These are phyloP conservation scores for Thalassiosira mediterranea DNA, from an alignment of 352 stramenopile species.

Conservation along the genomic window DNA sequence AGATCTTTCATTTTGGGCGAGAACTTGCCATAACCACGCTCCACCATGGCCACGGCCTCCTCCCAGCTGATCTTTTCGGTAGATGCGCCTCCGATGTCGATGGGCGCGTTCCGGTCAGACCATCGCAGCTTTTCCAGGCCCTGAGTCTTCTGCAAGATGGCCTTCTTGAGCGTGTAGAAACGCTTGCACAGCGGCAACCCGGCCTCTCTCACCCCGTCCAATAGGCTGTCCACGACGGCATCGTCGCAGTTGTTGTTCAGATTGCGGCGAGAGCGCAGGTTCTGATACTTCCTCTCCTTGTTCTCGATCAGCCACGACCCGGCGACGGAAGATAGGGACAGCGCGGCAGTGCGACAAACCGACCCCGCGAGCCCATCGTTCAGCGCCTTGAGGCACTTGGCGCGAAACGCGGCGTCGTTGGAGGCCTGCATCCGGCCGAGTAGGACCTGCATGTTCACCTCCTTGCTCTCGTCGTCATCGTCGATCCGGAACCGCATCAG, in stretches of 20 bases:
- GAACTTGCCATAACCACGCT: constrained; percentile 49
- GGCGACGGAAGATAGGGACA: constrained; percentile 31
- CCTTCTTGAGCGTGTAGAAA: constrained; percentile 56
- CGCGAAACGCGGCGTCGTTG: constrained; percentile 41
- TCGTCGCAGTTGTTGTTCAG: constrained; percentile 59
- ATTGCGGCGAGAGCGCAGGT: constrained; percentile 42
- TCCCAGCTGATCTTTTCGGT: constrained; percentile 57
- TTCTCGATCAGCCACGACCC: constrained; percentile 58
- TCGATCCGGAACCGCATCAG: constrained; percentile 50
- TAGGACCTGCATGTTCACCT: constrained; percentile 56
- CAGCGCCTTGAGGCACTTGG: constrained; percentile 41
- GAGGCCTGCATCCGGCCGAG: constrained; percentile 35
- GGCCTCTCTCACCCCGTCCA: constrained; percentile 38
- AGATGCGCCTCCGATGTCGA: constrained; percentile 40
- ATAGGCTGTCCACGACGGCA: constrained; percentile 42
- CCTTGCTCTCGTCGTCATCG: constrained; percentile 20
- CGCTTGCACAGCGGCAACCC: constrained; percentile 46
- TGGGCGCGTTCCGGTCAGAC: constrained; percentile 55
- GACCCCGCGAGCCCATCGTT: constrained; percentile 42
- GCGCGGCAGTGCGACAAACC: constrained; percentile 26
- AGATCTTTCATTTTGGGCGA: constrained; percentile 42
- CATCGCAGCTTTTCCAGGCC: constrained; percentile 47
- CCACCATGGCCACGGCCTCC: constrained; percentile 40
- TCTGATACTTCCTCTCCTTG: constrained; percentile 45
- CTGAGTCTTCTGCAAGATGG: constrained; percentile 49